Evolutionary conservation across 495 filamentous ascomycete species (phyloP).

Genomic region (Neurospora sp.): DNA sequence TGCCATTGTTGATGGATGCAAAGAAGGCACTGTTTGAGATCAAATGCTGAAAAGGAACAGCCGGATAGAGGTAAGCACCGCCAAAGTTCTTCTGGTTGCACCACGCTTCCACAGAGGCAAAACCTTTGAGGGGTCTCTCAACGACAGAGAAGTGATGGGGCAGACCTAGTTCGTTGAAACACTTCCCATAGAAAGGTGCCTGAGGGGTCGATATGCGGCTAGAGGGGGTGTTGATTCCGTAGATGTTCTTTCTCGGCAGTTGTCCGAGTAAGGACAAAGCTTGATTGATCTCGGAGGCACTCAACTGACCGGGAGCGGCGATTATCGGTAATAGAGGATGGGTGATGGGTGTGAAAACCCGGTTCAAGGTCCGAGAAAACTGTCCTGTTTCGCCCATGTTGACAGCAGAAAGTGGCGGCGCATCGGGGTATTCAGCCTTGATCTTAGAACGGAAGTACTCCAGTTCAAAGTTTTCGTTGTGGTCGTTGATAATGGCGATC

Average conservation of each 20-base stretch:
- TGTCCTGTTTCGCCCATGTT: conserved; percentile 82
- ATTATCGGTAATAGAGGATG: conserved; percentile 77
- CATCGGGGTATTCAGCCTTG: conserved; percentile 49
- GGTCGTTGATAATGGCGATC: conserved; percentile 68
- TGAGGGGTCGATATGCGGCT: conserved; percentile 54
- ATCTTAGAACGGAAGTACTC: conserved; percentile 79
- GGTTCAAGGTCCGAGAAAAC: conserved; percentile 69
- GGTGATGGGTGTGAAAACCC: conserved; percentile 76
- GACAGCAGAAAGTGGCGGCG: conserved; percentile 65
- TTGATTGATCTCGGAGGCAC: conserved; percentile 72
- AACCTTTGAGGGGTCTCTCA: conserved; percentile 54
- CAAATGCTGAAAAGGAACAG: conserved; percentile 41
- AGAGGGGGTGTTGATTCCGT: conserved; percentile 61
- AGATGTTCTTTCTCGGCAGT: conserved; percentile 67
- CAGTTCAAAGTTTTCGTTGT: conserved; percentile 76
- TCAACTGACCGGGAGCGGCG: conserved; percentile 74
- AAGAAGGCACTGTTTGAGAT: conserved; percentile 31
- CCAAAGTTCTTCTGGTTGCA: conserved; percentile 63
- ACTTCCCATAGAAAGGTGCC: conserved; percentile 78
- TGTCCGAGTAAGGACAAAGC: conserved; percentile 70
- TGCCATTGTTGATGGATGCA: conserved; percentile 33
- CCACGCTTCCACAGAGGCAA: conserved; percentile 49
- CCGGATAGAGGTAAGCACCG: conserved; percentile 68
- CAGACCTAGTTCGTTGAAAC: conserved; percentile 78
- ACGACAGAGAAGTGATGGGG: conserved; percentile 70